phyloP scores from a whole-genome alignment of 2,329 filamentous ascomycete genomes.

The Hymenoscyphus infarciens region DNA sequence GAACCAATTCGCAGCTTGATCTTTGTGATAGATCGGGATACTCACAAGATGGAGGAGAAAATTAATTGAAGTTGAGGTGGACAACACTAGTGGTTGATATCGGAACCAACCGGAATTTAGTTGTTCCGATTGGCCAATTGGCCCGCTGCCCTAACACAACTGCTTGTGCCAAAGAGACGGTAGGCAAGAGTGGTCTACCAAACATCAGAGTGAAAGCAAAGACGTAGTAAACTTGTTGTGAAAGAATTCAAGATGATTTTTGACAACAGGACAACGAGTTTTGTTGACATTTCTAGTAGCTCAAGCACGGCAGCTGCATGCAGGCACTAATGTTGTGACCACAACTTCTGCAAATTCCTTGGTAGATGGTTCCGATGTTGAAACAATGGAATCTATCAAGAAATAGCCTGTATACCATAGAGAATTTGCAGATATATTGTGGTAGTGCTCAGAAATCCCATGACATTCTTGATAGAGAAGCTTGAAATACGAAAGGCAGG shows the following conservation, averaged over 20 bases:
- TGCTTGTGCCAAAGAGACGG: background rate
- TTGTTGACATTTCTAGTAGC: background rate
- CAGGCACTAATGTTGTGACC: constrained; percentile 1
- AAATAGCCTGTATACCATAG: background rate
- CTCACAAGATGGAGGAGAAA: background rate
- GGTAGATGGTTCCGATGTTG: background rate
- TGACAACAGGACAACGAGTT: background rate
- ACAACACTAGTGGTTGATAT: background rate
- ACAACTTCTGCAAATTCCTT: constrained; percentile 2
- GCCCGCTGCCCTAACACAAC: background rate
- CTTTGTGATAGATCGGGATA: background rate
- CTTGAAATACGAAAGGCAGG: background rate
- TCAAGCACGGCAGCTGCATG: background rate
- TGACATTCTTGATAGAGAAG: background rate
- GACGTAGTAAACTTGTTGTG: background rate
- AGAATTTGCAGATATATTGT: background rate
- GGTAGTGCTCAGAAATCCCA: background rate
- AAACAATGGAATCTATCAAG: constrained; percentile 1
- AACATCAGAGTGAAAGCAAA: background rate
- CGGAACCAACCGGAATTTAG: background rate
- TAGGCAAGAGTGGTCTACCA: background rate
- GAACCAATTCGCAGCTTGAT: no score
- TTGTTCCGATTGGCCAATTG: background rate
- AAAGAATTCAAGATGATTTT: background rate
- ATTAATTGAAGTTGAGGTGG: background rate